These are phyloP conservation scores for Tylopilus orsonianus DNA, from an alignment of 1,284 basidiomycete species.

Conservation along the genomic window DNA sequence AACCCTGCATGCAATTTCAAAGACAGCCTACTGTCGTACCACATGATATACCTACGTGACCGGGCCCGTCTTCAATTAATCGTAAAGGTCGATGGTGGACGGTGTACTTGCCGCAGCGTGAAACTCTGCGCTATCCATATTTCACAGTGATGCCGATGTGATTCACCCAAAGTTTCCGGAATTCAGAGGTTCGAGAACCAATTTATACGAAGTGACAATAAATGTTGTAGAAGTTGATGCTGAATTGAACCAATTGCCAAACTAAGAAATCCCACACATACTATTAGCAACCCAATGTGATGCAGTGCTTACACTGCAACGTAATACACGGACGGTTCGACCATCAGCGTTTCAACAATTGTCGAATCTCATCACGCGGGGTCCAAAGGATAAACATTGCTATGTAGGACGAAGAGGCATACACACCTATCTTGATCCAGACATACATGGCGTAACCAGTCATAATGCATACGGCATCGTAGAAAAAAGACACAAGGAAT, in stretches of 20 bases:
- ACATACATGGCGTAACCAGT: not conserved
- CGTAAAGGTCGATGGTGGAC: not conserved
- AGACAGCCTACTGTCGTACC: slow-evolving; percentile 45
- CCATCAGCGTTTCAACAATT: too few relatives aligned
- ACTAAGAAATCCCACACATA: too few relatives aligned
- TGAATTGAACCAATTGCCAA: too few relatives aligned
- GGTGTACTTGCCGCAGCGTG: slow-evolving; percentile 51
- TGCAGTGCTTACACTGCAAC: too few relatives aligned
- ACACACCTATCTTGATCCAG: too few relatives aligned
- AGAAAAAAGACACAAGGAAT: not conserved
- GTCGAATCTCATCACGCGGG: too few relatives aligned
- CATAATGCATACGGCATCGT: not conserved
- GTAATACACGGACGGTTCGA: too few relatives aligned
- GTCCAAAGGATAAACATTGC: too few relatives aligned
- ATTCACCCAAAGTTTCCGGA: not conserved
- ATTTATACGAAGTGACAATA: too few relatives aligned
- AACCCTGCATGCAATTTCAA: not conserved
- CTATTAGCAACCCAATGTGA: too few relatives aligned
- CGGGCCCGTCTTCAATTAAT: not conserved
- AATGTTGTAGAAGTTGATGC: too few relatives aligned
- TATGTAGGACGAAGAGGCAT: too few relatives aligned
- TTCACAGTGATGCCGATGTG: not conserved
- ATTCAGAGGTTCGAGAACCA: not conserved
- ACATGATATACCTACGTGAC: slow-evolving; percentile 60
- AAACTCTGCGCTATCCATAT: slow-evolving; percentile 64